Base-by-base conservation (phyloP, 1,284 basidiomycete species). In the Pascua guehoae region DNA sequence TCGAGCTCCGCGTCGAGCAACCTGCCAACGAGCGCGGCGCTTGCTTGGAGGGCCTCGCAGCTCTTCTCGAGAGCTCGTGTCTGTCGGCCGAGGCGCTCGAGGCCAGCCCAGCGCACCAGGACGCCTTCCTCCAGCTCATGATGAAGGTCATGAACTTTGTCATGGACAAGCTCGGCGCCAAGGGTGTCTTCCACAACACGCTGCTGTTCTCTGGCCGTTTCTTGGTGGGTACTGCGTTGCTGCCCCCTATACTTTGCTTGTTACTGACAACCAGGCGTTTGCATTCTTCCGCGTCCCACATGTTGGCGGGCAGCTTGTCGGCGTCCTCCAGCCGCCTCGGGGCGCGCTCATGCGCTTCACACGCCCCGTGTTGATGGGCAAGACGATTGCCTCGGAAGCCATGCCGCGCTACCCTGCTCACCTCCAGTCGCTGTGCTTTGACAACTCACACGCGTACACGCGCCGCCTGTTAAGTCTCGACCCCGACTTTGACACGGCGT, bases 111-210 rank as follows among this genome's bases (percentile, higher is more conserved):
- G 71, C 64, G 2, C 68, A 74, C 52, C 64, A 68, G 41, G 61
- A 57, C 4, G 69, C 70, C 7, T 80, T 79, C 66, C 71, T 72
- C 17, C 58, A 68, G 36, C 63, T 78, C 48, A 73, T 81, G 66
- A 69, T 80, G 24, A 65, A 64, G 47, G 69, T 79, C 32, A 72
- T 81, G 67, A 71, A 62, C 14, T 81, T 79, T 60, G 80, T 80
- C 3, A 77, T 81, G 67, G 76, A 77, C 42, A 81, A 81, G 67
- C 72, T 81, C 0, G 80, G 80, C 9, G 79, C 79, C 17, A 80
- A 81, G 64, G 80, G 79, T 52, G 79, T 81, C 12, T 81, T 80
- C 68, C 80, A 81, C 58, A 81, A 81, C 62, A 81, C 79, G 7
- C 70, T 81, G 32, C 68, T 79, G 38, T 81, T 81, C 66, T 77